Conservation (phyloP, 1,139 yeast genomes). For the Diutina mesorugosa region DNA sequence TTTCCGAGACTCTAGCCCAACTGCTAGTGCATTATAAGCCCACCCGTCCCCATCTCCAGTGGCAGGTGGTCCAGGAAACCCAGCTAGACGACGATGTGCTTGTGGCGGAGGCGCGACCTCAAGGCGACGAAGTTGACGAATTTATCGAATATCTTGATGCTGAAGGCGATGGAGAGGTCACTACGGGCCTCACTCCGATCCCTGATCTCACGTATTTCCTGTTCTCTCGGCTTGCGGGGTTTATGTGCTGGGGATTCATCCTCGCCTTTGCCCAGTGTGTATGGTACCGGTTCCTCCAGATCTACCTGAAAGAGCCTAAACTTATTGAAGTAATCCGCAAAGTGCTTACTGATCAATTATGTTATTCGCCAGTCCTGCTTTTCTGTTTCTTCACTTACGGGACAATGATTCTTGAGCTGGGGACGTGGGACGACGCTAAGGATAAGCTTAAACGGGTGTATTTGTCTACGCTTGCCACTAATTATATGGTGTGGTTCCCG, state of each 20-base stretch:
- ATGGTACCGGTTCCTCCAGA: constrained; percentile 81
- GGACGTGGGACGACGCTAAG: constrained; percentile 51
- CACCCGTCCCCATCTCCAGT: constrained; percentile 11
- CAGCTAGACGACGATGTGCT: constrained; percentile 4
- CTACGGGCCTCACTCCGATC: constrained; percentile 5
- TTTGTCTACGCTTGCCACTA: constrained; percentile 63
- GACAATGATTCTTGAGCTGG: constrained; percentile 68
- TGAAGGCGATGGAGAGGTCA: constrained; percentile 9
- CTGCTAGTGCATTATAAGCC: constrained; percentile 31
- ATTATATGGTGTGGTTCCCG: constrained; percentile 88
- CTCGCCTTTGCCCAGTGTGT: constrained; percentile 76
- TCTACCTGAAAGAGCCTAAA: constrained; percentile 71
- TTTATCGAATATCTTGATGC: constrained; percentile 24
- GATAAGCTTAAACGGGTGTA: constrained; percentile 54
- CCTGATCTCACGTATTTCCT: constrained; percentile 33
- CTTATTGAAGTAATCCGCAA: constrained; percentile 74
- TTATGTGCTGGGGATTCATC: constrained; percentile 78
- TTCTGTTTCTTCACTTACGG: constrained; percentile 76
- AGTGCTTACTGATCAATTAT: constrained; percentile 79
- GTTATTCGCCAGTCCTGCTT: constrained; percentile 78
- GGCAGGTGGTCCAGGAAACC: constrained; percentile 8
- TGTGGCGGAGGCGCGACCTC: constrained; percentile 7
- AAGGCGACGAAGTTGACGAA: constrained; percentile 19
- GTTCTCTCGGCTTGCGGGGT: constrained; percentile 63
- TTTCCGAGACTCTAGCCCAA: constrained; percentile 87